phyloP scores from a whole-genome alignment of 2,329 filamentous ascomycete species.

The Penicillium brasilianum region DNA sequence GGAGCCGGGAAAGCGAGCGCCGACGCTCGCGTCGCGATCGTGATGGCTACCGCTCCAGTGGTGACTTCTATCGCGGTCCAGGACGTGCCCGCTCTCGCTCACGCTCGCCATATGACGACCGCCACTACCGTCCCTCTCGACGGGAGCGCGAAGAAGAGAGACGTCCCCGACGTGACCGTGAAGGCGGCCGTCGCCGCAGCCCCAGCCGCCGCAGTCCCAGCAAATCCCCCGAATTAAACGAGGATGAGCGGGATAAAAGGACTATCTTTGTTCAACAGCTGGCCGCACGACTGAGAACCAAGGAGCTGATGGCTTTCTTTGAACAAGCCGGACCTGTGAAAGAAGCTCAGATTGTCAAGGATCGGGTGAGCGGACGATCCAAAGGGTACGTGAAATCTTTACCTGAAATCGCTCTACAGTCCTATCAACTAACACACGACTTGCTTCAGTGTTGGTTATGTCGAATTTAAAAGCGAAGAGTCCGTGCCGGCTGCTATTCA shows the following conservation, averaged over 20 bases:
- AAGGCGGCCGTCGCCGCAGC: conserved; percentile 50
- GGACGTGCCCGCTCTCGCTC: conserved; percentile 71
- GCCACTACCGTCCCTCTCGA: conserved; percentile 58
- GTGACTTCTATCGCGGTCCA: conserved; percentile 73
- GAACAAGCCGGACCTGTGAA: conserved; percentile 93
- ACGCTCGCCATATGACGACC: conserved; percentile 69
- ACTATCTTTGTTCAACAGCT: conserved; percentile 99
- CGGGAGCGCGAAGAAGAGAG: conserved; percentile 55
- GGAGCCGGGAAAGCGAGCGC: conserved; percentile 76
- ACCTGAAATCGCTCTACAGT: conserved; percentile 5
- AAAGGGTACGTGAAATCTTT: conserved; percentile 74
- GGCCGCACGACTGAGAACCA: conserved; percentile 87
- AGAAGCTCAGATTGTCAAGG: conserved; percentile 98
- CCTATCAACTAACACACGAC: conserved; percentile 16
- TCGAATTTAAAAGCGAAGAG: conserved; percentile 97
- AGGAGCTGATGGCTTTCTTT: conserved; percentile 93
- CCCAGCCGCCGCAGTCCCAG: conserved; percentile 47
- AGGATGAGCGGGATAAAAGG: conserved; percentile 94
- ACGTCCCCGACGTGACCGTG: conserved; percentile 58
- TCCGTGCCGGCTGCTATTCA: conserved; percentile 92
- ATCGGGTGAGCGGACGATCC: conserved; percentile 92
- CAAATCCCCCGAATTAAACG: conserved; percentile 72
- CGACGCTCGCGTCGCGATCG: conserved; percentile 73
- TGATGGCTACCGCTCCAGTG: conserved; percentile 59
- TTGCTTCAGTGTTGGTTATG: conserved; percentile 83